phyloP scores from a whole-genome alignment of 169 alveolate genomes.

The Babesia caballi region DNA sequence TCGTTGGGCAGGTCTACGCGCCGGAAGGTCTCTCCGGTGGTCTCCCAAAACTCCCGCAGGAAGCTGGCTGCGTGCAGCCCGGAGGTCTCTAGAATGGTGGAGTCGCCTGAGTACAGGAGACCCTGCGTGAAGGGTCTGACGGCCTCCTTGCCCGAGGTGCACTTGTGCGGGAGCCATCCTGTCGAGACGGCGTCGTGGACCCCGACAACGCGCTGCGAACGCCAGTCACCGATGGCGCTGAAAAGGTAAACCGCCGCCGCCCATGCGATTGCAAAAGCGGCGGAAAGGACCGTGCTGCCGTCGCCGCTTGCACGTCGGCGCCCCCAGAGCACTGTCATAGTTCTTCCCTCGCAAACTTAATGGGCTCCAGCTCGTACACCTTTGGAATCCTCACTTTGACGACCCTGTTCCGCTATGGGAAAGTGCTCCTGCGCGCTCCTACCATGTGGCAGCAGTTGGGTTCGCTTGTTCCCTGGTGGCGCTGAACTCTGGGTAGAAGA shows the following conservation, averaged over 20 bases:
- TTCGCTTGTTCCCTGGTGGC: constrained; percentile 6
- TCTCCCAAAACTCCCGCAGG: constrained; percentile 46
- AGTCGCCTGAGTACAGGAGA: constrained; percentile 31
- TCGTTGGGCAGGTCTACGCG: constrained; percentile 18
- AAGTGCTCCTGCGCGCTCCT: background rate
- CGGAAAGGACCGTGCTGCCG: too few species aligned
- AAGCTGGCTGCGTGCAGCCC: constrained; percentile 52
- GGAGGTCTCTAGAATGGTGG: constrained; percentile 48
- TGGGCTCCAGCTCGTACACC: constrained; percentile 17
- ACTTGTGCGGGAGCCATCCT: background rate
- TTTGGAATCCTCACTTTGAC: constrained; percentile 38
- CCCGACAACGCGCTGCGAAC: background rate
- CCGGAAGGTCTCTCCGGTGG: constrained; percentile 42
- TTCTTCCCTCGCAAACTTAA: constrained; percentile 4
- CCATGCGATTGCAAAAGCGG: too few species aligned
- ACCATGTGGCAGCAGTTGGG: constrained; percentile 8
- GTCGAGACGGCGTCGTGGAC: background rate
- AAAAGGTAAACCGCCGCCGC: background rate
- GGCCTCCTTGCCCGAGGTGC: background rate
- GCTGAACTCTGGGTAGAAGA: constrained; percentile 50
- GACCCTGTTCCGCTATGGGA: background rate
- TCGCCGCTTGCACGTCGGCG: background rate
- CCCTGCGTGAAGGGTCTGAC: constrained; percentile 69
- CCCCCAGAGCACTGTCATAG: background rate
- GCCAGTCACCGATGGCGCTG: background rate